Conservation (phyloP, 2,329 filamentous ascomycete species). For the Onygenales sp. region DNA sequence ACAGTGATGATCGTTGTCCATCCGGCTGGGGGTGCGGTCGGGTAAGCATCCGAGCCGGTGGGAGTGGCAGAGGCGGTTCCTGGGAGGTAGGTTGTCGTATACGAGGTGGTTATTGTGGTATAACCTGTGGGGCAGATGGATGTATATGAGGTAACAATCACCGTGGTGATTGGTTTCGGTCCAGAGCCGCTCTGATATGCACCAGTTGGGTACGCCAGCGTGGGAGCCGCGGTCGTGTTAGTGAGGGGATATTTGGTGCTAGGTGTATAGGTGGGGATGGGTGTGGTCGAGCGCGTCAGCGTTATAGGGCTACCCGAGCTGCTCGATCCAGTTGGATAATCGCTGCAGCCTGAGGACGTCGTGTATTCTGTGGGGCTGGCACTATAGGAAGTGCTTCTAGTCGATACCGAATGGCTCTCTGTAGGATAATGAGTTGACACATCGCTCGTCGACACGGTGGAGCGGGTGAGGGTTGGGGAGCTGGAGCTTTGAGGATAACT, state of each 20-base stretch:
- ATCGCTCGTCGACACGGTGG: background rate
- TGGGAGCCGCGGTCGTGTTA: background rate
- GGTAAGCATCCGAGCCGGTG: constrained; percentile 11
- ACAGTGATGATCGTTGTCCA: no score
- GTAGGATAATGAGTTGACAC: background rate
- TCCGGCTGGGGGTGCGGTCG: no score
- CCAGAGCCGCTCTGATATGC: constrained; percentile 5
- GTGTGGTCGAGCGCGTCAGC: no score
- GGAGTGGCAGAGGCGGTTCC: constrained; percentile 17
- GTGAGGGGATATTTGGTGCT: background rate
- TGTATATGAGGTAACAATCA: constrained; percentile 31
- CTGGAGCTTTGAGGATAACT: background rate
- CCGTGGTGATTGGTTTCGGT: constrained; percentile 22
- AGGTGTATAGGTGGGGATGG: background rate
- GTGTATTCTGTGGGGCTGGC: no score
- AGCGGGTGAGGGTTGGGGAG: background rate
- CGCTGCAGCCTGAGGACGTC: no score
- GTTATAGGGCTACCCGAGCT: background rate
- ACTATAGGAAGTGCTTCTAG: background rate
- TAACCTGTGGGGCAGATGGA: constrained; percentile 35
- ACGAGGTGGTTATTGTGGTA: constrained; percentile 30
- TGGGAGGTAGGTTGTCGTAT: constrained; percentile 29
- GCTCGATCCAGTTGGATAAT: background rate
- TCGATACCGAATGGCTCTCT: background rate
- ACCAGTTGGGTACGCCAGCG: background rate